These are phyloP conservation scores for Alternaria sp. DNA, from an alignment of 2,329 filamentous ascomycete genomes.

Conservation along the genomic window DNA sequence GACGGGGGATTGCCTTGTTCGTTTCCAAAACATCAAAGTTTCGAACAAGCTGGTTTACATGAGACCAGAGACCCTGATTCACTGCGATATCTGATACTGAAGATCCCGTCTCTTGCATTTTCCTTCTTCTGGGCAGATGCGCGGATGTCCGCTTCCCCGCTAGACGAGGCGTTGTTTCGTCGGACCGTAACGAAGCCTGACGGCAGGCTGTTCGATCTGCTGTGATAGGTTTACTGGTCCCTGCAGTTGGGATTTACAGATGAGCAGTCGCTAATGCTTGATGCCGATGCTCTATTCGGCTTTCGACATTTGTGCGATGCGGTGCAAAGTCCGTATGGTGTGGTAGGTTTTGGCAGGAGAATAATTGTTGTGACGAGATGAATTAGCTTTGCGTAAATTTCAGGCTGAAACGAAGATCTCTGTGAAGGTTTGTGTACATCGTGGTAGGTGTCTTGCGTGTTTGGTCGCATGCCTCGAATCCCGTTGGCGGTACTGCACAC, in stretches of 20 bases:
- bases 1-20: slow-evolving; percentile 27
- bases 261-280: slow-evolving; percentile 3
- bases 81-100: slow-evolving; percentile 1
- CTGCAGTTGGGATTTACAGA: neutral
- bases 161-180: slow-evolving; percentile 1
- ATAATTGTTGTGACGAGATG: neutral
- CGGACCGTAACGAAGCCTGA: slow-evolving; percentile 4
- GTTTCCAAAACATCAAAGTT: neutral
- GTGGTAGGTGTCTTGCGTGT: neutral
- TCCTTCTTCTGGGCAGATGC: slow-evolving; percentile 1
- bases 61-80: slow-evolving; percentile 1
- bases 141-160: slow-evolving; percentile 2
- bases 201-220: slow-evolving; percentile 2
- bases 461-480: neutral
- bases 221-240: neutral
- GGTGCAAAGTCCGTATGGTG: neutral
- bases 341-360: neutral
- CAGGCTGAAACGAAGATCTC: neutral
- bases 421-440: neutral
- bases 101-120: slow-evolving; percentile 3
- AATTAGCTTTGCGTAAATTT: neutral
- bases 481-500: neutral
- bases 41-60: neutral
- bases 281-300: slow-evolving; percentile 1
- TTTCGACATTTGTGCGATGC: neutral